Evolutionary conservation across 2,329 filamentous ascomycete species (phyloP), one percentile per base, ranked within the genome.

Genomic region (Xylaria sp.): DNA sequence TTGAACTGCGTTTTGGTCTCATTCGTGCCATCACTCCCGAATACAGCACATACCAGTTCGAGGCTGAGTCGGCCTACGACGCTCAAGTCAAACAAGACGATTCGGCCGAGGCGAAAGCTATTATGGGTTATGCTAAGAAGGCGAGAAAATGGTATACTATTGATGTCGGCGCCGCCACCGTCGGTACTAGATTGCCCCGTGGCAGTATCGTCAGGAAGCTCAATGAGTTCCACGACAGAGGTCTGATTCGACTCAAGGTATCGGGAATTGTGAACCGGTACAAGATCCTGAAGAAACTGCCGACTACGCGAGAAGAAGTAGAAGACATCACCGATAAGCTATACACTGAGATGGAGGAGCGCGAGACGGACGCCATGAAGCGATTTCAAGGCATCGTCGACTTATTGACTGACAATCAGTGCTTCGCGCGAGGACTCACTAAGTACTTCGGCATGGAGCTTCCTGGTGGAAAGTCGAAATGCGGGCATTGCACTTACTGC

Each of bases 1-100:
- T 91, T 1, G 89, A 91, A 74, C 80, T 91, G 4, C 85, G 84
- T 2, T 89, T 88, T 68, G 81, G 81, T 0, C 80, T 90, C 0
- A 81, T 91, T 37, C 83, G 89, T 25, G 87, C 85, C 18, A 85
- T 83, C 20, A 90, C 84, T 0, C 87, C 84, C 0, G 85, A 89
- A 50, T 91, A 90, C 69, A 85, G 82, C 8, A 80, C 82, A 1
- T 90, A 90, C 76, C 82, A 82, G 39, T 91, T 85, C 72, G 81
- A 81, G 55, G 77, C 79, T 13, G 79, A 71, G 2, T 54, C 71
- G 0, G 73, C 60, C 1, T 84, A 85, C 63, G 69, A 75, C 10
- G 67, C 71, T 1, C 67, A 73, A 0, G 66, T 83, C 0, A 70
- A 77, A 1, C 69, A 72, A 1, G 84, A 88, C 57, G 75, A 75